A percentile compares a stretch with the other conserved stretches of the same genome.
phyloP scores from a whole-genome alignment of 2,329 filamentous ascomycete genomes.

The Aaosphaeria pasadenensis region DNA sequence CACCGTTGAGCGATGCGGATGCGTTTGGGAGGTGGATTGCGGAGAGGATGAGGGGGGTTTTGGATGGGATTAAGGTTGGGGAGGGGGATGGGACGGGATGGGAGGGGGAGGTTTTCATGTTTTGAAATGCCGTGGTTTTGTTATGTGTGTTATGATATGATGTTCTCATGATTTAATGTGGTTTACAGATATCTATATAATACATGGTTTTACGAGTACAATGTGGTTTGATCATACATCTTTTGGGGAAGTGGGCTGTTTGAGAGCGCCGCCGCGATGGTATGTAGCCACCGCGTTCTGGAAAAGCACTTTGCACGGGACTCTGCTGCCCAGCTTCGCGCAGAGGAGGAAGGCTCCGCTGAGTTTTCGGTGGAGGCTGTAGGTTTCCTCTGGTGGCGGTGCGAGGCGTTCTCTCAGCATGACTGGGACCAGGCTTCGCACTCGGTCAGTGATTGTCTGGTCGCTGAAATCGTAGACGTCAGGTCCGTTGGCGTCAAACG shows the following conservation, averaged over 20 bases:
- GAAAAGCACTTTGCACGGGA: slow-evolving; percentile 80
- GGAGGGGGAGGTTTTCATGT: neutral
- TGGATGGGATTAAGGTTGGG: neutral
- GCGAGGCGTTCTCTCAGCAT: slow-evolving; percentile 89
- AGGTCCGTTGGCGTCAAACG: slow-evolving; percentile 71
- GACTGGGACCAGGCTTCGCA: slow-evolving; percentile 81
- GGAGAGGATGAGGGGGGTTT: slow-evolving; percentile 1
- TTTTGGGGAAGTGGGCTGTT: neutral
- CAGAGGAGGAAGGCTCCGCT: slow-evolving; percentile 94
- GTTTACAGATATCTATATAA: too few species aligned
- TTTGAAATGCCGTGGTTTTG: neutral
- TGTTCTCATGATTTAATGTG: too few species aligned
- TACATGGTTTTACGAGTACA: too few species aligned
- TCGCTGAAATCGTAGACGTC: slow-evolving; percentile 87
- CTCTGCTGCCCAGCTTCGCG: slow-evolving; percentile 77
- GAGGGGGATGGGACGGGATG: neutral
- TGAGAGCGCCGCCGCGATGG: slow-evolving; percentile 14
- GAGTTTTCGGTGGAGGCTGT: slow-evolving; percentile 89
- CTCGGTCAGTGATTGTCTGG: slow-evolving; percentile 95
- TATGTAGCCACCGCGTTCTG: slow-evolving; percentile 49
- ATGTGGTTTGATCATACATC: too few species aligned
- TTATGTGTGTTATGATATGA: neutral
- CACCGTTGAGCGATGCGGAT: neutral
- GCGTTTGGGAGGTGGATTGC: slow-evolving; percentile 4
- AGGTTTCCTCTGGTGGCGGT: slow-evolving; percentile 95